These are phyloP conservation scores for Protomyces inouyei DNA, from an alignment of 1,139 yeast species.

Conservation along the genomic window DNA sequence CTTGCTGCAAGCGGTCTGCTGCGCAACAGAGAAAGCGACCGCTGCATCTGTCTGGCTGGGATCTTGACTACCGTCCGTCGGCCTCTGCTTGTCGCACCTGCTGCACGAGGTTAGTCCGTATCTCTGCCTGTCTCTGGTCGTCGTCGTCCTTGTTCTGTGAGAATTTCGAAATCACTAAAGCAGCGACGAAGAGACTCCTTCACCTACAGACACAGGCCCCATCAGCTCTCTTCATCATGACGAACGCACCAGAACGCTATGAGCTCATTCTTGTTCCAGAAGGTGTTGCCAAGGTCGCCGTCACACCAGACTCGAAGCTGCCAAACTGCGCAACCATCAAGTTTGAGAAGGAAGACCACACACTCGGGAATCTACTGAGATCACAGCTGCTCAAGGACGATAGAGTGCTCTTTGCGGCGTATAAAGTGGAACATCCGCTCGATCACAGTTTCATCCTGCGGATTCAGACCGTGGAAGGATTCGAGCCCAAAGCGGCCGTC, in stretches of 20 bases:
- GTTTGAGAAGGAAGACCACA: slow-evolving; percentile 96
- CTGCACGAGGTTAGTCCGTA: too few species aligned
- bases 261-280: slow-evolving; percentile 95
- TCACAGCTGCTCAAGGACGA: slow-evolving; percentile 68
- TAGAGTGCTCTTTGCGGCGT: slow-evolving; percentile 88
- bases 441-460: slow-evolving; percentile 92
- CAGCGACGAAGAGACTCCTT: neutral
- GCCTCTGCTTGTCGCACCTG: too few species aligned
- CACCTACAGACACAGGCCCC: neutral
- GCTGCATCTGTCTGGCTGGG: neutral
- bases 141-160: neutral
- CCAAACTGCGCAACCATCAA: slow-evolving; percentile 91
- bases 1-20: neutral
- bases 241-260: slow-evolving; percentile 99
- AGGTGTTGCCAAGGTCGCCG: slow-evolving; percentile 71
- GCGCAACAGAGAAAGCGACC: neutral
- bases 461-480: slow-evolving; percentile 92
- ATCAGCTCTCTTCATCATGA: slow-evolving; percentile 36
- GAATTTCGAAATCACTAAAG: neutral
- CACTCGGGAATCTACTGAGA: slow-evolving; percentile 82
- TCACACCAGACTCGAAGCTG: slow-evolving; percentile 89
- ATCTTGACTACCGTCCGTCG: neutral
- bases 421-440: slow-evolving; percentile 94
- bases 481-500: slow-evolving; percentile 83
- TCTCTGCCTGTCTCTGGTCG: neutral